Percentiles rank a stretch among this genome's conserved stretches.
Conservation (phyloP, 2,329 filamentous ascomycete genomes). For the Mycosphaerella sp. region DNA sequence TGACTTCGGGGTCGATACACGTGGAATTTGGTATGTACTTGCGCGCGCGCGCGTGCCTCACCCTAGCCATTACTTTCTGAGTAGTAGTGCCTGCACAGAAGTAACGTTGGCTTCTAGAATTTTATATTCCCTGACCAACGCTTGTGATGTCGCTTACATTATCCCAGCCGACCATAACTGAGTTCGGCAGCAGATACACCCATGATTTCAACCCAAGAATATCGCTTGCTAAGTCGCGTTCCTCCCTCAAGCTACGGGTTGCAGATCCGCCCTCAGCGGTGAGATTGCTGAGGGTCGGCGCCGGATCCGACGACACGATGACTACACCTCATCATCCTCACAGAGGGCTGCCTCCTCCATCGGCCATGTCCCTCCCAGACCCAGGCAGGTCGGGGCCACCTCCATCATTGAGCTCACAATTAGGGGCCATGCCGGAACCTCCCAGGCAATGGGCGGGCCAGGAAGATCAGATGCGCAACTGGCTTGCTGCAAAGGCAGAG, state of each 20-base stretch:
- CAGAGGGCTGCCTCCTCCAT: slow-evolving; percentile 48
- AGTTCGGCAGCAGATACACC: slow-evolving; percentile 43
- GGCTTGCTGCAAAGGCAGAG: slow-evolving; percentile 46
- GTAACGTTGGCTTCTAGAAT: not conserved
- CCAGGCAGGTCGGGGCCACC: slow-evolving; percentile 36
- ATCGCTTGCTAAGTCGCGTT: slow-evolving; percentile 34
- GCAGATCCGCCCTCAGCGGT: slow-evolving; percentile 31
- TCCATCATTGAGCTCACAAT: slow-evolving; percentile 34
- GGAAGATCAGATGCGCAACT: slow-evolving; percentile 48
- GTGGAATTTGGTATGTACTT: slow-evolving; percentile 6
- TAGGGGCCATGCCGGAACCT: slow-evolving; percentile 38
- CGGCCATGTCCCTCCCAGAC: slow-evolving; percentile 48
- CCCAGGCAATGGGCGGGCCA: slow-evolving; percentile 45
- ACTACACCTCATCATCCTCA: slow-evolving; percentile 49
- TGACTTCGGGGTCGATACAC: slow-evolving; percentile 13
- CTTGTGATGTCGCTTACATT: slow-evolving; percentile 47
- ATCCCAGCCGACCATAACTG: slow-evolving; percentile 42
- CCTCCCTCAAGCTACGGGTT: slow-evolving; percentile 38
- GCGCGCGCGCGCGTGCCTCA: not conserved
- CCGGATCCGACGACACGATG: slow-evolving; percentile 37
- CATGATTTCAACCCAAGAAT: slow-evolving; percentile 45
- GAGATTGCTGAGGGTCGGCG: slow-evolving; percentile 39
- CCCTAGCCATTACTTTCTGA: not conserved
- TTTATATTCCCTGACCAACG: slow-evolving; percentile 19
- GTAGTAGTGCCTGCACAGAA: not conserved